phyloP scores from a whole-genome alignment of 1,284 basidiomycete genomes.

The Fistulina hepatica region DNA sequence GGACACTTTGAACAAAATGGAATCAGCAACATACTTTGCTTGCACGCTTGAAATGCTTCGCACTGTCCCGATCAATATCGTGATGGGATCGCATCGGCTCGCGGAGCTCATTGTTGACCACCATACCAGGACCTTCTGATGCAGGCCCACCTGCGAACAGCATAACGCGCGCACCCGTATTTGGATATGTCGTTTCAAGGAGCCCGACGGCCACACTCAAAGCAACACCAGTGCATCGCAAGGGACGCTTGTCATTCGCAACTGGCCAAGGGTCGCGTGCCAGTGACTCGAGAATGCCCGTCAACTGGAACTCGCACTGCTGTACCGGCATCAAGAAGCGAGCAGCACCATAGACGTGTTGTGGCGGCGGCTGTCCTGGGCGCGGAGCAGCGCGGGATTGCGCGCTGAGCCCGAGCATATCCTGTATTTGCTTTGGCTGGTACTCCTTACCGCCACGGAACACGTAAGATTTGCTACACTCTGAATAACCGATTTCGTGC shows the following conservation, averaged over 20 bases:
- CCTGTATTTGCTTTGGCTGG: slow-evolving; percentile 91
- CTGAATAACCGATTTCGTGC: slow-evolving; percentile 93
- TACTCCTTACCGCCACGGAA: slow-evolving; percentile 99
- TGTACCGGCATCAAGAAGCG: slow-evolving; percentile 91
- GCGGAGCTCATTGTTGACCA: slow-evolving; percentile 91
- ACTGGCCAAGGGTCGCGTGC: slow-evolving; percentile 96
- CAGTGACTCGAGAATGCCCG: slow-evolving; percentile 85
- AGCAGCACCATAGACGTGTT: slow-evolving; percentile 76
- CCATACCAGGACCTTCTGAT: slow-evolving; percentile 95
- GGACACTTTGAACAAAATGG: background rate
- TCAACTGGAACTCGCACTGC: slow-evolving; percentile 95
- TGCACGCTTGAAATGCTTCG: slow-evolving; percentile 96
- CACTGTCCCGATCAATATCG: slow-evolving; percentile 96
- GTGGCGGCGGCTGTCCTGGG: slow-evolving; percentile 80
- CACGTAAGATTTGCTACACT: slow-evolving; percentile 97
- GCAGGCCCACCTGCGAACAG: slow-evolving; percentile 94
- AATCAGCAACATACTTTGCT: slow-evolving; percentile 56
- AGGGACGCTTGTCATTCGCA: slow-evolving; percentile 87
- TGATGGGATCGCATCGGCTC: slow-evolving; percentile 99
- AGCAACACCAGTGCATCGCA: slow-evolving; percentile 94
- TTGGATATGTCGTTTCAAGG: slow-evolving; percentile 92
- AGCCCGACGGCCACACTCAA: slow-evolving; percentile 92
- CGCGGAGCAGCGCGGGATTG: slow-evolving; percentile 71
- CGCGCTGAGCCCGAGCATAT: slow-evolving; percentile 89
- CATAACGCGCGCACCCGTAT: slow-evolving; percentile 95